A percentile compares a stretch with the other conserved stretches of the same genome.
phyloP scores from a whole-genome alignment of 2,329 filamentous ascomycete genomes.

The Domatiomyces catenatus region DNA sequence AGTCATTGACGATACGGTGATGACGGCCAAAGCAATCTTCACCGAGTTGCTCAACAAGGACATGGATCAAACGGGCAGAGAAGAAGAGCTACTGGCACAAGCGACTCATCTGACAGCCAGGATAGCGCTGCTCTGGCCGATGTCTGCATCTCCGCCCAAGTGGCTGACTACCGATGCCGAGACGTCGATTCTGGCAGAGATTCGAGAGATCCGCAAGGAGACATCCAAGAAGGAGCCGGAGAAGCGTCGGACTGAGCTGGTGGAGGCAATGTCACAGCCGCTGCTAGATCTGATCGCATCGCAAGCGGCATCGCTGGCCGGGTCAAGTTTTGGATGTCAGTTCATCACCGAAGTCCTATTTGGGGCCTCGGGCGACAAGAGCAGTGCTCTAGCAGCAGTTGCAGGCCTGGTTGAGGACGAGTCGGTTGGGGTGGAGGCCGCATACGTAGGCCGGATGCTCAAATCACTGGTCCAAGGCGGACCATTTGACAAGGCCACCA shows the following conservation, averaged over 20 bases:
- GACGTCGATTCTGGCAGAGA: slow-evolving; percentile 56
- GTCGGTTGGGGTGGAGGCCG: slow-evolving; percentile 32
- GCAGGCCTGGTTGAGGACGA: slow-evolving; percentile 32
- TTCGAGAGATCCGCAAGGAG: slow-evolving; percentile 61
- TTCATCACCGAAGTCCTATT: slow-evolving; percentile 73
- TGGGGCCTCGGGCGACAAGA: slow-evolving; percentile 58
- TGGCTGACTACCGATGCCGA: slow-evolving; percentile 50
- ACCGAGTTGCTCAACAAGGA: slow-evolving; percentile 68
- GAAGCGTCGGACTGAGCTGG: slow-evolving; percentile 58
- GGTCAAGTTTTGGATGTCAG: slow-evolving; percentile 71
- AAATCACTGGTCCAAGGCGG: slow-evolving; percentile 85
- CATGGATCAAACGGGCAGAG: slow-evolving; percentile 22
- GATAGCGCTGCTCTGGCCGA: slow-evolving; percentile 62
- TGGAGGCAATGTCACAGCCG: slow-evolving; percentile 56
- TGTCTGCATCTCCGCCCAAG: slow-evolving; percentile 47
- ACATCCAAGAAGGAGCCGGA: slow-evolving; percentile 90
- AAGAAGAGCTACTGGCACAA: slow-evolving; percentile 30
- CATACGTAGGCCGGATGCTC: slow-evolving; percentile 64
- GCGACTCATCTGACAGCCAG: slow-evolving; percentile 35
- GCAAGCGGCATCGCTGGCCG: slow-evolving; percentile 51
- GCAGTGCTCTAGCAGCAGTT: slow-evolving; percentile 54
- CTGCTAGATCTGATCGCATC: slow-evolving; percentile 59
- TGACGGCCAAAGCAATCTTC: slow-evolving; percentile 73
- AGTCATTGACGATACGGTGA: slow-evolving; percentile 83
- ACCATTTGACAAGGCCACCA: slow-evolving; percentile 60